A percentile compares a stretch with the other conserved stretches of the same genome.
Evolutionary conservation across 441 rosid genomes (phyloP).

Genomic region (Jatropha multifida): DNA sequence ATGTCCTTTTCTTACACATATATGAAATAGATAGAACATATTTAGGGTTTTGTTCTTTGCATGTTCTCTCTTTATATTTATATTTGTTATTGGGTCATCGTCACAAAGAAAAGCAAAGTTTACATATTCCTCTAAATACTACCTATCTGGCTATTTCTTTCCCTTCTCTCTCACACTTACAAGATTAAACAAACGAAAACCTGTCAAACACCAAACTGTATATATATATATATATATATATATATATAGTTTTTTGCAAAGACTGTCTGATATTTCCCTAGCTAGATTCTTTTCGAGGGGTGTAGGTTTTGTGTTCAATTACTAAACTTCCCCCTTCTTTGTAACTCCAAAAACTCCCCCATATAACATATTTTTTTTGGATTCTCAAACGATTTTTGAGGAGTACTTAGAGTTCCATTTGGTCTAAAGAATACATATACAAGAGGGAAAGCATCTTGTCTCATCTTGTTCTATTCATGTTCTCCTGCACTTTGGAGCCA

Average conservation of each 20-base stretch:
- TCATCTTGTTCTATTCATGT: constrained; percentile 12
- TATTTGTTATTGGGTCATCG: not conserved
- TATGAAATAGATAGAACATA: not conserved
- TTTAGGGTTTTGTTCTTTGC: not conserved
- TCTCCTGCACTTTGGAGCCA: too few relatives aligned
- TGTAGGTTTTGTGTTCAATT: constrained; percentile 19
- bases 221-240: not conserved
- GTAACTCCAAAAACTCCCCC: constrained; percentile 8
- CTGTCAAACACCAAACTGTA: constrained; percentile 2
- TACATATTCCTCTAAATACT: not conserved
- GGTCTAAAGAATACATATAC: constrained; percentile 32
- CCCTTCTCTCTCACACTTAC: constrained; percentile 14
- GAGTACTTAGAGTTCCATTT: constrained; percentile 16
- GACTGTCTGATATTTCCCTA: constrained; percentile 15
- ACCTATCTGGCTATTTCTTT: not conserved
- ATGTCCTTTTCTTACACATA: constrained; percentile 18
- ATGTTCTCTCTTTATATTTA: not conserved
- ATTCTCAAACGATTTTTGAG: constrained; percentile 24
- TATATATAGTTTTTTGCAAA: constrained; percentile 12
- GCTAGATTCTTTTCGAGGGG: constrained; percentile 29
- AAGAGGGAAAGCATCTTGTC: constrained; percentile 20
- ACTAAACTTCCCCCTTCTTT: constrained; percentile 30
- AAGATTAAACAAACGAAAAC: constrained; percentile 3
- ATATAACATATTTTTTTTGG: not conserved
- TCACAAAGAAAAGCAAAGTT: not conserved